Evolutionary conservation across 768 basidiomycete genomes (phyloP).

Genomic region (Heimioporus sp.): DNA sequence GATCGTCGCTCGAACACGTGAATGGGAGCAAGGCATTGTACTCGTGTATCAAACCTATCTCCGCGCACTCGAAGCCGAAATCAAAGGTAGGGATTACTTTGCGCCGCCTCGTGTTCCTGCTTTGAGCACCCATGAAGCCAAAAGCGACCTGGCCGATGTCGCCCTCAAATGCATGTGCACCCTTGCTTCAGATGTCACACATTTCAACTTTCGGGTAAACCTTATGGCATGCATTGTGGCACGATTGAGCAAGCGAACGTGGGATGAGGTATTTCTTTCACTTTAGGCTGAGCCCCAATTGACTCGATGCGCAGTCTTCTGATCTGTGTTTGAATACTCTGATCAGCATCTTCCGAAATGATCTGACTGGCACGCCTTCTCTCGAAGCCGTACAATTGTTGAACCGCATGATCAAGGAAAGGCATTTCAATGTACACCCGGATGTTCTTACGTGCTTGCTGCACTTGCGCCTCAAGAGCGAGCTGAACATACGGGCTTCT

Average conservation of each 20-base stretch:
- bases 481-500: slow-evolving; percentile 79
- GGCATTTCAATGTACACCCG: slow-evolving; percentile 85
- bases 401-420: slow-evolving; percentile 95
- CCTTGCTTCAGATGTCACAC: slow-evolving; percentile 75
- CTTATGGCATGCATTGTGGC: slow-evolving; percentile 86
- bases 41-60: slow-evolving; percentile 87
- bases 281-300: not conserved
- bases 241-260: slow-evolving; percentile 78
- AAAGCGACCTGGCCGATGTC: slow-evolving; percentile 61
- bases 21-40: slow-evolving; percentile 95
- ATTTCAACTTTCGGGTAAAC: slow-evolving; percentile 97
- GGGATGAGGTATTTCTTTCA: slow-evolving; percentile 67
- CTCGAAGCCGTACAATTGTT: slow-evolving; percentile 87
- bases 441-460: slow-evolving; percentile 83
- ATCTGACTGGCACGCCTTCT: slow-evolving; percentile 77
- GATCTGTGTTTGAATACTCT: slow-evolving; percentile 82
- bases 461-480: slow-evolving; percentile 82
- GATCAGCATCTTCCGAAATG: slow-evolving; percentile 78
- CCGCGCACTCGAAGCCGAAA: slow-evolving; percentile 76
- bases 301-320: slow-evolving; percentile 56
- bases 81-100: slow-evolving; percentile 56
- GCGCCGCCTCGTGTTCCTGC: slow-evolving; percentile 15
- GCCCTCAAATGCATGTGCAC: slow-evolving; percentile 87
- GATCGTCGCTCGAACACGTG: slow-evolving; percentile 83
- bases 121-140: slow-evolving; percentile 43